phyloP scores from a whole-genome alignment of 1,284 basidiomycete genomes.

The Sutorius eximius region DNA sequence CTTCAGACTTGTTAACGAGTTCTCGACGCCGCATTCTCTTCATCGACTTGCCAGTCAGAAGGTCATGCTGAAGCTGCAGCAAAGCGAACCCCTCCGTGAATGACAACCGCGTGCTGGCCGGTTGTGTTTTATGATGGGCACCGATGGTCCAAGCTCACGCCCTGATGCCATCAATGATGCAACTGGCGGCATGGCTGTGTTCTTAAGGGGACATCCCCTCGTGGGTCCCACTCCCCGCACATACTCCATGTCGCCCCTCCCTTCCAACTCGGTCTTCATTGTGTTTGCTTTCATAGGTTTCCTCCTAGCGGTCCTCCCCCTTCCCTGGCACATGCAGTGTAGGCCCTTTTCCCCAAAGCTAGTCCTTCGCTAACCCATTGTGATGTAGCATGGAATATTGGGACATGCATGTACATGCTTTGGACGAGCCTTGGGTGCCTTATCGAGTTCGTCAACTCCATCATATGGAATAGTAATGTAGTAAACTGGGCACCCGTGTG shows the following conservation, averaged over 20 bases:
- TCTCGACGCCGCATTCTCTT: too few species aligned
- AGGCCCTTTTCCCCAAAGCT: background rate
- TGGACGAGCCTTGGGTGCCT: constrained; percentile 61
- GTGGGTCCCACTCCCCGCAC: background rate
- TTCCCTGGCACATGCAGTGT: constrained; percentile 58
- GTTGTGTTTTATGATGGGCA: background rate
- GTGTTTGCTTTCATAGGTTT: constrained; percentile 49
- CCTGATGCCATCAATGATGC: too few species aligned
- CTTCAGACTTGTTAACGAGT: too few species aligned
- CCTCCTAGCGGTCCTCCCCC: constrained; percentile 48
- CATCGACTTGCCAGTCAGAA: too few species aligned
- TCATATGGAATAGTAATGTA: constrained; percentile 64
- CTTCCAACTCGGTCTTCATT: constrained; percentile 14
- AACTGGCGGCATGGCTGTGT: background rate
- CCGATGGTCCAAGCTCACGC: too few species aligned
- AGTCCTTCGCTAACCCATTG: background rate
- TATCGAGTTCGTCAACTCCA: constrained; percentile 58
- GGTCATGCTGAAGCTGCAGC: too few species aligned
- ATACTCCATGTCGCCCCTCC: background rate
- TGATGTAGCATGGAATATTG: constrained; percentile 46
- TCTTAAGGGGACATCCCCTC: background rate
- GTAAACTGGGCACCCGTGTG: constrained; percentile 60
- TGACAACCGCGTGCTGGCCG: background rate
- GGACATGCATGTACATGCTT: constrained; percentile 63
- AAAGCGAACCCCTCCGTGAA: background rate